Evolutionary conservation across 805 yeast genomes (phyloP), one percentile per base, ranked within the genome.

Genomic region (Candida sakaeoensis): DNA sequence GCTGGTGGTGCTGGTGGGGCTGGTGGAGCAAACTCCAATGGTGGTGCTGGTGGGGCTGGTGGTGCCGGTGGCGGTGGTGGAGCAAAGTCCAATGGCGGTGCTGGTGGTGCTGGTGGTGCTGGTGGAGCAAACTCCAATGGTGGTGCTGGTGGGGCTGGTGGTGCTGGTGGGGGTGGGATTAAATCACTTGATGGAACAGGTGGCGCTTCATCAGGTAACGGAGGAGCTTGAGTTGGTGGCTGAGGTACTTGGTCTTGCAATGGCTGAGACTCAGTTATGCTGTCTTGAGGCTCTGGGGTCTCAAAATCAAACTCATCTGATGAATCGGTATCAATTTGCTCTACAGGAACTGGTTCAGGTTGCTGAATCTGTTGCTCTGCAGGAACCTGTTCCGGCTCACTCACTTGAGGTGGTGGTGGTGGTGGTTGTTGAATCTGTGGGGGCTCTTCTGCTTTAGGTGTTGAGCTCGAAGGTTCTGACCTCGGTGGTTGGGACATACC

Each of bases 401-500:
- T 23, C 5, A 15, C 17, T 4, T 16, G 3, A 6, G 37, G 30
- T 14, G 29, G 37, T 25, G 30, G 30, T 5, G 35, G 8, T 16
- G 16, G 18, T 16, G 21, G 23, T 14, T 17, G 19, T 28, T 28
- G 12, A 17, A 30, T 30, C 7, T 14, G 21, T 30, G 6, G 21
- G 3, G 24, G 15, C 14, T 34, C 37, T 25, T 34, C 37, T 4
- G 4, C 12, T 13, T 33, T 33, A 8, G 21, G 13, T 25, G 4
- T 3, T 16, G 33, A 12, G 18, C 3, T 46, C 36, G 13, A 41
- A 42, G 27, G 22, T 5, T 27, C 42, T 9, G 45, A 4, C 15
- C 39, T 44, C 18, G 61, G 54, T 18, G 72, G 68, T 40, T 66
- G 68, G 9, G 71, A 56, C 68, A 69, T 65, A 4, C 79, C 79